Evolutionary conservation across 2,329 filamentous ascomycete genomes (phyloP).

Genomic region (Paecilomyces formosus): DNA sequence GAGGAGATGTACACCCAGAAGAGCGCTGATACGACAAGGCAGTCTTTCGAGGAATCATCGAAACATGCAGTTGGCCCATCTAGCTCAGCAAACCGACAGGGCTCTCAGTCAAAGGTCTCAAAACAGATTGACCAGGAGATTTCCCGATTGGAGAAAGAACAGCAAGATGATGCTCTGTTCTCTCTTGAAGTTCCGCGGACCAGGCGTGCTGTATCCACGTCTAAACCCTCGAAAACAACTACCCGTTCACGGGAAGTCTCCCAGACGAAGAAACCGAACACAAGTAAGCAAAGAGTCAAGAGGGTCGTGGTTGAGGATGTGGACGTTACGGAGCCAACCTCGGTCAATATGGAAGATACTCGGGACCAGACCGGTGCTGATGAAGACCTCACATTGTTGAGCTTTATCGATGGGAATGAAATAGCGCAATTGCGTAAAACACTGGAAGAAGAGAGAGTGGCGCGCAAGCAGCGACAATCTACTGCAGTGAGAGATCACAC

Average conservation of each 20-base stretch:
- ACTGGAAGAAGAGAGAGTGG: conserved; percentile 48
- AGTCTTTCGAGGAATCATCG: conserved; percentile 19
- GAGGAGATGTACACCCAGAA: conserved; percentile 23
- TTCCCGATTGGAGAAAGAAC: conserved; percentile 27
- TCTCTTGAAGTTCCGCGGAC: conserved; percentile 24
- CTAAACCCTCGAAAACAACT: conserved; percentile 14
- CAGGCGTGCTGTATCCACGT: conserved; percentile 11
- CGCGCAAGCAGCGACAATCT: conserved; percentile 33
- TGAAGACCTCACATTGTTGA: conserved; percentile 46
- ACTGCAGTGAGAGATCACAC: conserved; percentile 20
- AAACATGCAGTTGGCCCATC: conserved; percentile 21
- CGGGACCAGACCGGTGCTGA: conserved; percentile 17
- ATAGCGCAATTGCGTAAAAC: conserved; percentile 48
- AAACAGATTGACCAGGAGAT: conserved; percentile 30
- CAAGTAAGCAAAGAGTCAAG: conserved; percentile 33
- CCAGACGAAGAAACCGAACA: conserved; percentile 24
- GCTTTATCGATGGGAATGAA: conserved; percentile 45
- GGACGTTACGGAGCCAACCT: conserved; percentile 22
- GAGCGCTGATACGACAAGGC: conserved; percentile 20
- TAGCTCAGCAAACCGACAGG: conserved; percentile 16
- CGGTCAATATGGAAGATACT: conserved; percentile 19
- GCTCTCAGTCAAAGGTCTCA: conserved; percentile 23
- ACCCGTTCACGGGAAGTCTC: conserved; percentile 11
- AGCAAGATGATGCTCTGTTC: conserved; percentile 31
- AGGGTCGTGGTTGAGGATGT: conserved; percentile 28